Evolutionary conservation across 2,329 filamentous ascomycete species (phyloP).

Genomic region (Byssochlamys sp.): DNA sequence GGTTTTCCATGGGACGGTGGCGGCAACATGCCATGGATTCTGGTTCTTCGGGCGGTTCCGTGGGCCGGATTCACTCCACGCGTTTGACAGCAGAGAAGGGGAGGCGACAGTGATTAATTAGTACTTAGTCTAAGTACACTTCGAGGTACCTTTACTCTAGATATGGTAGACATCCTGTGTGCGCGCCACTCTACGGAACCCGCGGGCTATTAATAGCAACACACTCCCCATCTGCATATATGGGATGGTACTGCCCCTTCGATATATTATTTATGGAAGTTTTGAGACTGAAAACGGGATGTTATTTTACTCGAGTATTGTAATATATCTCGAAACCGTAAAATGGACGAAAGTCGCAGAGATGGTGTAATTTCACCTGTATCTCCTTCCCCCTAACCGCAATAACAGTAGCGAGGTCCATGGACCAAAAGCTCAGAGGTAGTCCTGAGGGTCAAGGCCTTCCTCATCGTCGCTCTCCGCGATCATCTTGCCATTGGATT

Average conservation of each 20-base stretch:
- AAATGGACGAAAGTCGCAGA: not conserved
- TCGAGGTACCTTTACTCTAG: not conserved
- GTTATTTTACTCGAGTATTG: not conserved
- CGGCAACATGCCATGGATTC: not conserved
- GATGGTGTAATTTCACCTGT: not conserved
- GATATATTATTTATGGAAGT: not conserved
- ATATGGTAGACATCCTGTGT: not conserved
- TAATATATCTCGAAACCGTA: not conserved
- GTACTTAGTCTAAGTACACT: not conserved
- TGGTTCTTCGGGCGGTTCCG: not conserved
- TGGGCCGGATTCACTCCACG: not conserved
- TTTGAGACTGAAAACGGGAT: not conserved
- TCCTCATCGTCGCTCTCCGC: slow-evolving; percentile 14
- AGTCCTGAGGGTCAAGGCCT: slow-evolving; percentile 12
- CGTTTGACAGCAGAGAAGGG: not conserved
- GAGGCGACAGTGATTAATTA: not conserved
- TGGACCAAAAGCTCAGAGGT: slow-evolving; percentile 6
- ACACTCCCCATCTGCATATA: not conserved
- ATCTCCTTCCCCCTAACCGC: not conserved
- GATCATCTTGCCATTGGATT: slow-evolving; percentile 8
- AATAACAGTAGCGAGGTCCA: not conserved
- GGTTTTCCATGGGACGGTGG: not conserved
- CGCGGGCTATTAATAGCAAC: not conserved
- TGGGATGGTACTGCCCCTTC: not conserved
- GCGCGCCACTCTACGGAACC: not conserved